Conservation (phyloP, 352 stramenopile species). For the Globisporangium rhizosaccharum region DNA sequence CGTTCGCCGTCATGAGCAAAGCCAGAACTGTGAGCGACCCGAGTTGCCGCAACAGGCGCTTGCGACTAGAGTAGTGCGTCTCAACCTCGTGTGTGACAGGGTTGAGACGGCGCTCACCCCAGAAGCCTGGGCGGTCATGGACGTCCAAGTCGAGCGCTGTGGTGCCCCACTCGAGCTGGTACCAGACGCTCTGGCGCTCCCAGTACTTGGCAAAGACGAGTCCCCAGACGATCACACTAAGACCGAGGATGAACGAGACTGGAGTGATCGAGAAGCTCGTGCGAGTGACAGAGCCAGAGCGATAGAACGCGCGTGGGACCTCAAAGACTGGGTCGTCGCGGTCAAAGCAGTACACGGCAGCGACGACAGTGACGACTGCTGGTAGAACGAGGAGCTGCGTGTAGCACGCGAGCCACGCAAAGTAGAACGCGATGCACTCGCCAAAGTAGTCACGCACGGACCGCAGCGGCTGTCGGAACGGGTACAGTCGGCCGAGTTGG, state of each 20-base stretch:
- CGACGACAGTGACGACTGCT: slow-evolving; percentile 25
- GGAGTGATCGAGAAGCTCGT: slow-evolving; percentile 7
- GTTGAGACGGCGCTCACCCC: slow-evolving; percentile 19
- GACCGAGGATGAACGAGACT: slow-evolving; percentile 13
- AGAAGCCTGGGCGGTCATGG: slow-evolving; percentile 23
- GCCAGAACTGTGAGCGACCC: slow-evolving; percentile 16
- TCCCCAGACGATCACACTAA: slow-evolving; percentile 34
- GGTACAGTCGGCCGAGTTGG: slow-evolving; percentile 26
- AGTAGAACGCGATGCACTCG: slow-evolving; percentile 87
- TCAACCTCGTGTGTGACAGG: slow-evolving; percentile 28
- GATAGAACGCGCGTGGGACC: slow-evolving; percentile 26
- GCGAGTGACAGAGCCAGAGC: not conserved
- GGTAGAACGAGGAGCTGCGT: slow-evolving; percentile 60
- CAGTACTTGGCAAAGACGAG: slow-evolving; percentile 53
- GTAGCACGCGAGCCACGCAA: slow-evolving; percentile 85
- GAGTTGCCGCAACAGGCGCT: slow-evolving; percentile 13
- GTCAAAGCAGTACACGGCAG: not conserved
- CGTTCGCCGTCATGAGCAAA: slow-evolving; percentile 15
- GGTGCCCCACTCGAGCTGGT: slow-evolving; percentile 57
- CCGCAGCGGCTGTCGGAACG: slow-evolving; percentile 74
- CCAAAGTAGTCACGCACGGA: slow-evolving; percentile 84
- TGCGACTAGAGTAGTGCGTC: slow-evolving; percentile 12
- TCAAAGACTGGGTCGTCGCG: slow-evolving; percentile 10
- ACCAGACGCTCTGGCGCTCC: slow-evolving; percentile 54
- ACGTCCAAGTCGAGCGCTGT: slow-evolving; percentile 8